These are phyloP conservation scores for Pseudogymnoascus sp. DNA, from an alignment of 2,329 filamentous ascomycete genomes.

Conservation along the genomic window DNA sequence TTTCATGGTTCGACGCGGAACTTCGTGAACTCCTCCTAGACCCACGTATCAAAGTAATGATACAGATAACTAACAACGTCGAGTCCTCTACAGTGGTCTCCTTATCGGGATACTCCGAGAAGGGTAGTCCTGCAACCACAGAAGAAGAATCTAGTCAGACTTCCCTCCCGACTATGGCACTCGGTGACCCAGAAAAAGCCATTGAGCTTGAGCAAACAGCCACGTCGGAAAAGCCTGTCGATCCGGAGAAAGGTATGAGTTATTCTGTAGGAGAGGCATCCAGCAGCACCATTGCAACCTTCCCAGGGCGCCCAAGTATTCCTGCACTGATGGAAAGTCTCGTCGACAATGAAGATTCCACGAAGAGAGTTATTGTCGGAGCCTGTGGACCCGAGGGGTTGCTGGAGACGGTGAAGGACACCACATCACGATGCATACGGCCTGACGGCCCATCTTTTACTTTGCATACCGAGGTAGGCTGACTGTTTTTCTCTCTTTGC, in stretches of 20 bases:
- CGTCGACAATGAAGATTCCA: conserved; percentile 27
- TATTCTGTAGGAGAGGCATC: conserved; percentile 10
- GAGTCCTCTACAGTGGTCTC: not conserved
- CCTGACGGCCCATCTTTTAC: conserved; percentile 41
- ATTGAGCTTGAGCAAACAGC: not conserved
- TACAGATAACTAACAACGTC: conserved; percentile 24
- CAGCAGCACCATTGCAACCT: conserved; percentile 7
- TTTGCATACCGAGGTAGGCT: conserved; percentile 37
- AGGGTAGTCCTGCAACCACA: not conserved
- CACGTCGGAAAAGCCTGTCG: not conserved
- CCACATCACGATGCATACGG: conserved; percentile 37
- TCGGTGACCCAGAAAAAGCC: not conserved
- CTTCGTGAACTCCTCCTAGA: conserved; percentile 24
- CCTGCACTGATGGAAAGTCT: conserved; percentile 32
- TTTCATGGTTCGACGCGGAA: conserved; percentile 24
- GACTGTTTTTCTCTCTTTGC: not conserved
- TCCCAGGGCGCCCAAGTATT: conserved; percentile 36
- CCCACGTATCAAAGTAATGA: conserved; percentile 24
- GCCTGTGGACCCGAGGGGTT: conserved; percentile 41
- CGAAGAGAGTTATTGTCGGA: conserved; percentile 37
- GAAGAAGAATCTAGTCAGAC: conserved; percentile 1
- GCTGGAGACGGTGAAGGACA: conserved; percentile 38
- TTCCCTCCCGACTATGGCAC: not conserved
- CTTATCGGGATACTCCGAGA: not conserved
- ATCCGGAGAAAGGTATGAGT: not conserved